Base-by-base conservation (phyloP, 305 asterid genomes). In the Rubia peregrina region DNA sequence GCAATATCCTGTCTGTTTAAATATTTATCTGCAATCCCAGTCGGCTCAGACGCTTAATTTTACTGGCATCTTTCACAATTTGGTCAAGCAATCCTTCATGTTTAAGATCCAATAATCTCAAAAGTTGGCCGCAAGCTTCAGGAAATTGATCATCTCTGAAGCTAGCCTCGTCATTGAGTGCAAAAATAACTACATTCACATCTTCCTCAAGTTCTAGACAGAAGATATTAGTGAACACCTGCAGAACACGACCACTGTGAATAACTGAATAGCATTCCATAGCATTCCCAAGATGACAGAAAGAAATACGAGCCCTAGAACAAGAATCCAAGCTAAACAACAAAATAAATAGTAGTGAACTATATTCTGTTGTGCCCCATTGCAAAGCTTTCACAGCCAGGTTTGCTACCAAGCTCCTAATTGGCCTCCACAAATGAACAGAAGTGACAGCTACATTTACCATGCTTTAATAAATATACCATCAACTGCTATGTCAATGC, bases 201-300 rank as follows among this genome's bases (percentile, higher is more conserved):
- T 91, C 99, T 85, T 91, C 94, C 75, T 91, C 91, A 1, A 89
- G 88, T 81, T 88, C 85, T 68, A 95, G 97, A 77, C 66, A 77
- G 69, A 86, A 88, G 55, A 95, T 68, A 78, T 82, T 81, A 71
- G 82, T 74, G 77, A 95, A 95, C 24, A 88, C 90, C 99, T 94
- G 89, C 75, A 81, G 68, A 73, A 75, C 68, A 49, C 57, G n/a
- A 48, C n/a, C 48, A 40, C 10, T 6, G 61, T 51, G 16, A 43
- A 22, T 36, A 68, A 60, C 44, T 33, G 40, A 59, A 65, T 38
- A 73, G 65, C 61, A 68, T 30, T 14, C 61, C 17, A 24, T 24
- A 24, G 26, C 26, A 24, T 24, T 24, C 26, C 26, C 60, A 67
- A 14, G 33, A 5, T 12, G 57, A 3, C 22, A 30, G 11, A 67